Conservation (phyloP, 331 rosid genomes). For the Ulmus americana region DNA sequence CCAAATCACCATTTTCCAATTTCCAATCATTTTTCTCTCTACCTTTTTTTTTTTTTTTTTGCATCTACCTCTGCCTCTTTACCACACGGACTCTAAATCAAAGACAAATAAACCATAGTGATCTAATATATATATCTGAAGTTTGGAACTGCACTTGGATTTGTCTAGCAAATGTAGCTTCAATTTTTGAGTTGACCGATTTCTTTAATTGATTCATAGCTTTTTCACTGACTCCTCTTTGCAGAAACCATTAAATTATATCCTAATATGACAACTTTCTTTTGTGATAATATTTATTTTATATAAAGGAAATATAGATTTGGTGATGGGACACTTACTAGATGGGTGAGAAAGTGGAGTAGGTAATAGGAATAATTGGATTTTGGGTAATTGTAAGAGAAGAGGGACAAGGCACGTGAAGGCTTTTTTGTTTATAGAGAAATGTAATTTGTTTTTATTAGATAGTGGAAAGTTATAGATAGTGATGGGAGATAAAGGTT, state of each 20-base stretch:
- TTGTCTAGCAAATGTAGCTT: slow-evolving; percentile 91
- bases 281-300: not conserved
- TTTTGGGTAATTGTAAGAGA: slow-evolving; percentile 53
- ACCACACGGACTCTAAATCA: not conserved
- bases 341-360: slow-evolving; percentile 34
- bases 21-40: too few relatives aligned
- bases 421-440: too few relatives aligned
- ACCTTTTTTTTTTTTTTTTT: not conserved
- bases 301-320: slow-evolving; percentile 21
- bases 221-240: slow-evolving; percentile 97
- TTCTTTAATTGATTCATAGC: slow-evolving; percentile 91
- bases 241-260: slow-evolving; percentile 33
- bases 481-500: too few relatives aligned
- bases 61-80: not conserved
- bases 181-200: slow-evolving; percentile 73
- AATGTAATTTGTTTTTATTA: too few relatives aligned
- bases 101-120: slow-evolving; percentile 8
- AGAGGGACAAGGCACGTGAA: not conserved
- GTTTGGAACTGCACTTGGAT: slow-evolving; percentile 97
- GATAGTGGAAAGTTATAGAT: too few relatives aligned
- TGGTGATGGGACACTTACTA: slow-evolving; percentile 28
- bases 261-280: slow-evolving; percentile 26
- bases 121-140: slow-evolving; percentile 48
- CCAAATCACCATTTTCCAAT: slow-evolving; percentile 25
- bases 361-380: slow-evolving; percentile 62